A percentile compares a stretch with the other conserved stretches of the same genome.
Conservation (phyloP, 2,329 filamentous ascomycete genomes). For the Tricladium varicosporioides region DNA sequence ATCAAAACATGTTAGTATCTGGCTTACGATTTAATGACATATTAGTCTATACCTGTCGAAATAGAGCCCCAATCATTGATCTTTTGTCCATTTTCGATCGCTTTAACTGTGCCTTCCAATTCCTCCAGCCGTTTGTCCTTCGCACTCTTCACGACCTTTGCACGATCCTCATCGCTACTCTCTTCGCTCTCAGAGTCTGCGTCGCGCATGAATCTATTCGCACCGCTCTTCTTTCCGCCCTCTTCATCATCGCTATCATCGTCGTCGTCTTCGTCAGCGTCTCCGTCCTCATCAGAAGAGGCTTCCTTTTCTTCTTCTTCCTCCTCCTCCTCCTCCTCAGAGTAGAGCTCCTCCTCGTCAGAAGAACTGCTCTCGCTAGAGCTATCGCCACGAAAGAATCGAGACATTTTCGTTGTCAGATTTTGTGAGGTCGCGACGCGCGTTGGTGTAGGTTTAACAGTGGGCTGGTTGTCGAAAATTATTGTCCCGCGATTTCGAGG, state of each 20-base stretch:
- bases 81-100: conserved; percentile 96
- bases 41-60: conserved; percentile 65
- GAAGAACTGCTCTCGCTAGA: conserved; percentile 89
- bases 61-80: conserved; percentile 98
- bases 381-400: conserved; percentile 97
- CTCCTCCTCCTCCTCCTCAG: conserved; percentile 72
- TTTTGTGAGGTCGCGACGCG: conserved; percentile 11
- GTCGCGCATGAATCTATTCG: conserved; percentile 79
- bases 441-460: conserved; percentile 9
- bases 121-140: conserved; percentile 98
- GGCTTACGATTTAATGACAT: conserved; percentile 14
- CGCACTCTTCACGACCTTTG: conserved; percentile 89
- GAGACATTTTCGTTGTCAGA: conserved; percentile 68
- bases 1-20: conserved; percentile 18
- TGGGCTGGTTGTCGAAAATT: conserved; percentile 13
- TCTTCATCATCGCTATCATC: conserved; percentile 63
- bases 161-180: conserved; percentile 79
- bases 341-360: conserved; percentile 94
- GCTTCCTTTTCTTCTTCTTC: conserved; percentile 53
- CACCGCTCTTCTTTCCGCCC: conserved; percentile 65
- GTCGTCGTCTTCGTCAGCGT: conserved; percentile 45
- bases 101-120: conserved; percentile 81
- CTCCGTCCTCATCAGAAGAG: conserved; percentile 39
- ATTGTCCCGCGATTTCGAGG: conserved; percentile 8
- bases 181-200: conserved; percentile 72